phyloP scores from a whole-genome alignment of 2,329 filamentous ascomycete genomes.

The Coniochaeta prunicola region DNA sequence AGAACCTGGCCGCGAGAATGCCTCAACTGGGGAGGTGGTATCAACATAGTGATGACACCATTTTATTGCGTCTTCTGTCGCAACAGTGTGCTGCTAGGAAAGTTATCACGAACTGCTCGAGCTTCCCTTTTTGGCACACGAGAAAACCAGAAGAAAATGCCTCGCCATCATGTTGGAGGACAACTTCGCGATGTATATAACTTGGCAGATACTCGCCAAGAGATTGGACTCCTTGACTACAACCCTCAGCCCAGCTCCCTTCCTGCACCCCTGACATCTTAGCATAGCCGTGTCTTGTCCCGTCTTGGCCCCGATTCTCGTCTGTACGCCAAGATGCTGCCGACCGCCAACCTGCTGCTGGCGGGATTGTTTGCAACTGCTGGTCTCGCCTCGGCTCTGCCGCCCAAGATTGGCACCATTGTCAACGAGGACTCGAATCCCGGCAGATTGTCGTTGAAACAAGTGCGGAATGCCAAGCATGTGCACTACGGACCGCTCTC shows the following conservation, averaged over 20 bases:
- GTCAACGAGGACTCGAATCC: constrained; percentile 5
- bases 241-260: neutral
- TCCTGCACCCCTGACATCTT: neutral
- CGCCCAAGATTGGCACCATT: constrained; percentile 14
- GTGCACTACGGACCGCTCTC: constrained; percentile 23
- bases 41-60: neutral
- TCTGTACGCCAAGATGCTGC: constrained; percentile 8
- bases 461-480: constrained; percentile 24
- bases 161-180: neutral
- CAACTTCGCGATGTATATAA: neutral
- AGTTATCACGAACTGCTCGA: neutral
- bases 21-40: neutral
- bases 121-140: neutral
- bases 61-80: neutral
- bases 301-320: neutral
- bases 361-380: constrained; percentile 7
- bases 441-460: constrained; percentile 21
- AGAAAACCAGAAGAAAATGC: neutral
- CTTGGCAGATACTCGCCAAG: neutral
- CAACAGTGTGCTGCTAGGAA: neutral
- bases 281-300: neutral
- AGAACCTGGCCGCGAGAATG: neutral
- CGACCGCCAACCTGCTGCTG: constrained; percentile 11
- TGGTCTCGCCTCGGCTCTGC: constrained; percentile 13
- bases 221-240: neutral